These are phyloP conservation scores for Candida sp. DNA, from an alignment of 1,139 yeast genomes.

Conservation along the genomic window DNA sequence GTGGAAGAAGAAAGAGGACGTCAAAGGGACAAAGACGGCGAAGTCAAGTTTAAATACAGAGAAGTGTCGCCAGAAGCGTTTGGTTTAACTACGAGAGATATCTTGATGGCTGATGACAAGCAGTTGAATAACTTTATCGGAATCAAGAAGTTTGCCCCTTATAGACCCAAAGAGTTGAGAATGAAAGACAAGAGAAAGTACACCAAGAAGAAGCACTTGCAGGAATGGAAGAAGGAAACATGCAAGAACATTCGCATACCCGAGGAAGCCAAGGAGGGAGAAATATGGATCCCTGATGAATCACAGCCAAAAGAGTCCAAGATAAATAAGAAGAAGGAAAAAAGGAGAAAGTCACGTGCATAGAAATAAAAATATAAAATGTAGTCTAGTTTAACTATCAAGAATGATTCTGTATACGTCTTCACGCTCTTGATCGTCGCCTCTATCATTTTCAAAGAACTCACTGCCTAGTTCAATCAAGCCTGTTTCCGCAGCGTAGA, in stretches of 20 bases:
- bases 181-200: slow-evolving; percentile 84
- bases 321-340: neutral
- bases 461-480: slow-evolving; percentile 36
- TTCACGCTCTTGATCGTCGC: slow-evolving; percentile 14
- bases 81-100: slow-evolving; percentile 88
- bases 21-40: slow-evolving; percentile 32
- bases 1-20: slow-evolving; percentile 69
- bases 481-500: slow-evolving; percentile 60
- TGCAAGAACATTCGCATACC: slow-evolving; percentile 61
- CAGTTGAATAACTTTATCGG: slow-evolving; percentile 86
- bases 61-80: slow-evolving; percentile 96
- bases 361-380: neutral
- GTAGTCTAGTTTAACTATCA: slow-evolving; percentile 10
- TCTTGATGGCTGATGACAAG: slow-evolving; percentile 86
- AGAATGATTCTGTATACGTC: slow-evolving; percentile 12
- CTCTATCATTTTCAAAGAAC: slow-evolving; percentile 15
- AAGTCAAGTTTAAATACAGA: slow-evolving; percentile 76
- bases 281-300: slow-evolving; percentile 40
- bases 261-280: slow-evolving; percentile 33
- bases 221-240: slow-evolving; percentile 90
- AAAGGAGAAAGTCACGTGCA: slow-evolving; percentile 1
- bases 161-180: slow-evolving; percentile 75
- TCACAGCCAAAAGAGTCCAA: slow-evolving; percentile 5
- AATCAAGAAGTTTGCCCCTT: slow-evolving; percentile 92
- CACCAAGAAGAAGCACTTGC: slow-evolving; percentile 79